A percentile compares a stretch with the other conserved stretches of the same genome.
Evolutionary conservation across 257 asterid species (phyloP).

Genomic region (Solanum appendiculatum): DNA sequence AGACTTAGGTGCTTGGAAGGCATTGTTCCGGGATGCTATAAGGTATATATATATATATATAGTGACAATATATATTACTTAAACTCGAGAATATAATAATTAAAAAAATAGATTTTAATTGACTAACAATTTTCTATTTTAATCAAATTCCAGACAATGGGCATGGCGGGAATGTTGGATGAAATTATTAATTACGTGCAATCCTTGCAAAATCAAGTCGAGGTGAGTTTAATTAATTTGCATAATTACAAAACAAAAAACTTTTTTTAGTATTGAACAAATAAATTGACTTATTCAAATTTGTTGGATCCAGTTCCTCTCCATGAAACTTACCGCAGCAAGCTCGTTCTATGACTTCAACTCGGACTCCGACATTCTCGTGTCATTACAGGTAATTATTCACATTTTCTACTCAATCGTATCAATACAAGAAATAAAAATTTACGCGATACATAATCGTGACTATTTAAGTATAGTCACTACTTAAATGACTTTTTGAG

Average conservation of each 20-base stretch:
- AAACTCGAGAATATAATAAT: background rate
- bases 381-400: slow-evolving; percentile 42
- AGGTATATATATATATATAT: slow-evolving; percentile 21
- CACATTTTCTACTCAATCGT: background rate
- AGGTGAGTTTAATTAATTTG: slow-evolving; percentile 32
- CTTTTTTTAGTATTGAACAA: background rate
- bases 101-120: background rate
- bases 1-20: slow-evolving; percentile 73
- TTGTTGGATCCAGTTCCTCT: slow-evolving; percentile 51
- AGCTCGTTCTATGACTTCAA: slow-evolving; percentile 56
- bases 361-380: slow-evolving; percentile 35
- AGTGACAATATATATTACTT: background rate
- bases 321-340: slow-evolving; percentile 85
- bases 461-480: background rate
- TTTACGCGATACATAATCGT: background rate
- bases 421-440: background rate
- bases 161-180: slow-evolving; percentile 95
- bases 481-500: too few relatives aligned
- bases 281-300: background rate
- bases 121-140: background rate
- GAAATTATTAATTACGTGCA: slow-evolving; percentile 83
- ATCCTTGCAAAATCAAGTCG: slow-evolving; percentile 88
- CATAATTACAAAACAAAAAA: background rate
- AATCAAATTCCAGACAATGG: slow-evolving; percentile 66
- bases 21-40: slow-evolving; percentile 92